A percentile compares a stretch with the other conserved stretches of the same genome.
Conservation (phyloP, 2,329 filamentous ascomycete species). For the Calonectria honghensis region DNA sequence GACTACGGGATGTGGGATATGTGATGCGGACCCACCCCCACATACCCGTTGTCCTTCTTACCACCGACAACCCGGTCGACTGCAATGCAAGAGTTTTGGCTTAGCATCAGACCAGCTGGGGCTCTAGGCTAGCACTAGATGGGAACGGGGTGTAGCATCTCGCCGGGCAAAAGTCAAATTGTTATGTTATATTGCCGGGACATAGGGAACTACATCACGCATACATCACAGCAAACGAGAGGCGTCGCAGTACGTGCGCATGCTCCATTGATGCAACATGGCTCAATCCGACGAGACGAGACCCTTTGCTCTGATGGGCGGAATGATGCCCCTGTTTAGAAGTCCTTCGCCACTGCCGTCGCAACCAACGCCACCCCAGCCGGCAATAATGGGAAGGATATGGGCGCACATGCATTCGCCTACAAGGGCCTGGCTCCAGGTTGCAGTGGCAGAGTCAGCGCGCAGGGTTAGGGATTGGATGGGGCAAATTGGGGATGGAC, state of each 20-base stretch:
- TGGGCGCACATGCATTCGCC: neutral
- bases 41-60: neutral
- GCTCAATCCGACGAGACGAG: neutral
- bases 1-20: slow-evolving; percentile 29
- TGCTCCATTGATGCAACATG: neutral
- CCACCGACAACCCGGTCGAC: slow-evolving; percentile 1
- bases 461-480: neutral
- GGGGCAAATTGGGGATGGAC: neutral
- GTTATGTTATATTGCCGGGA: neutral
- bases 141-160: neutral
- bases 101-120: neutral
- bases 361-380: neutral
- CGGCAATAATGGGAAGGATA: neutral
- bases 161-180: neutral
- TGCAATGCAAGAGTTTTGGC: neutral
- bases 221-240: neutral
- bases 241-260: neutral
- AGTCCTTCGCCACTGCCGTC: slow-evolving; percentile 7
- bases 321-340: neutral
- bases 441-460: neutral
- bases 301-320: neutral
- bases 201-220: neutral
- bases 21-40: slow-evolving; percentile 10
- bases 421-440: slow-evolving; percentile 6
- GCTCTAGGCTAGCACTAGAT: neutral